Base-by-base conservation (phyloP, 140 eudicot species). In the Bidens hawaiensis region DNA sequence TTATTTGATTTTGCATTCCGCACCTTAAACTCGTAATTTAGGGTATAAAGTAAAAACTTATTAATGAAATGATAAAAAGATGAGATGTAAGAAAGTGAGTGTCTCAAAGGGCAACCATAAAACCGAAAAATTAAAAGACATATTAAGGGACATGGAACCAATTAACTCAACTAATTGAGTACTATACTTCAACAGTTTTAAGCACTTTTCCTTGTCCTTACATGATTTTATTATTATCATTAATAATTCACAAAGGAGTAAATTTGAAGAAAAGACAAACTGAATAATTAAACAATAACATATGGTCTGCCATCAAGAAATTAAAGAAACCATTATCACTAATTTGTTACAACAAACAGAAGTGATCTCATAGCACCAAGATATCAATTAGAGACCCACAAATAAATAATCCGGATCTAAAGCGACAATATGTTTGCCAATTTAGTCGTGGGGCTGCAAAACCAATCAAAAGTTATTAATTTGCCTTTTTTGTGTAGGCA, bases 221-320 rank as follows among this genome's bases (percentile, higher is more conserved):
- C 52, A 51, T 61, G 68, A 42, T 68, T 68, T 52, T 30, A 50
- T 69, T 30, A 50, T 69, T 75, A 42, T 66, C 33, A 60, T 41
- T 71, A 28, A 51, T 34, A 51, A 48, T 24, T 12, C 30, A 66
- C 52, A 67, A 31, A 16, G 51, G 14, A 4, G 14, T 19, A 60
- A 17, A 60, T 19, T 31, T 12, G 41, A 19, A 24, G 19, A 54
- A 36, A 46, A 46, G 67, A 46, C 68, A 61, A 41, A 7, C 60
- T 23, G 33, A 22, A 19, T 25, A 17, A 36, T 70, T 69, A 70
- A 70, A 60, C 24, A 70, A 70, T 60, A 25, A 30, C 33, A 33
- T 48, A 10, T 60, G 78, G 81, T 79, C 85, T 79, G 81, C 84
- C 84, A 79, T 69, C 58, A 69, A 45, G 42, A 36, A 46, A 66